Conservation (phyloP, 208 protist genomes). For the Leishmania tarentolae region DNA sequence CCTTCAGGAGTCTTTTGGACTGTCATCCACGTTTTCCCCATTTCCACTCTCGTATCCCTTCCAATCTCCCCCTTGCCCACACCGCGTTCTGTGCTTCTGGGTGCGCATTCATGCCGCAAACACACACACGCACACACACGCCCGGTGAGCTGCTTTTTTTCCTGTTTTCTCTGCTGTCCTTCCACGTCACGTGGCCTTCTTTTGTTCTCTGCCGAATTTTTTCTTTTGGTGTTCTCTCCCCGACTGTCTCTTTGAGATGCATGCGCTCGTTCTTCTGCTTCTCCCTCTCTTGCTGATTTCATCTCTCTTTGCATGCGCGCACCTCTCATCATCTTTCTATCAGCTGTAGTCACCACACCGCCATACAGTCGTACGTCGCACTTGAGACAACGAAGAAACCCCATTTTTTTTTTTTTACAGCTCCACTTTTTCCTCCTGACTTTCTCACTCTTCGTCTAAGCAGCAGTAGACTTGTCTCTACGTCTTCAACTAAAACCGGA, state of each 20-base stretch:
- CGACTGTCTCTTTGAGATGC: neutral
- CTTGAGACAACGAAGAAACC: neutral
- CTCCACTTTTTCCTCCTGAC: neutral
- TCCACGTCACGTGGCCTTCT: neutral
- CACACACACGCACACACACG: neutral
- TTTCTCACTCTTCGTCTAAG: neutral
- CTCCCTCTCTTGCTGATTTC: slow-evolving; percentile 3
- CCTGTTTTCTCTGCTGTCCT: neutral
- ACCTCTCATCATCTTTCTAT: slow-evolving; percentile 5
- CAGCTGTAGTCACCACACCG: neutral
- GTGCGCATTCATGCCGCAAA: neutral
- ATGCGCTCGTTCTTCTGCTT: neutral
- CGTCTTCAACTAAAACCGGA: neutral
- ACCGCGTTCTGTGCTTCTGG: neutral
- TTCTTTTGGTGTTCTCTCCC: neutral
- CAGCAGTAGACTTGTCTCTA: neutral
- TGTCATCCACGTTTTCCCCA: neutral
- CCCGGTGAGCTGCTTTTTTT: neutral
- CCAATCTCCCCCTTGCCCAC: neutral
- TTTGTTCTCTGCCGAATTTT: neutral
- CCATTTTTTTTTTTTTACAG: neutral
- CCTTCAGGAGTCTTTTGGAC: neutral
- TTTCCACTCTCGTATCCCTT: neutral
- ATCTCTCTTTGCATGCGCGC: neutral
- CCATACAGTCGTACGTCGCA: neutral